Evolutionary conservation across 2,329 filamentous ascomycete species (phyloP), one percentile per base, ranked within the genome.

Genomic region (Scedosporium dehoogii): DNA sequence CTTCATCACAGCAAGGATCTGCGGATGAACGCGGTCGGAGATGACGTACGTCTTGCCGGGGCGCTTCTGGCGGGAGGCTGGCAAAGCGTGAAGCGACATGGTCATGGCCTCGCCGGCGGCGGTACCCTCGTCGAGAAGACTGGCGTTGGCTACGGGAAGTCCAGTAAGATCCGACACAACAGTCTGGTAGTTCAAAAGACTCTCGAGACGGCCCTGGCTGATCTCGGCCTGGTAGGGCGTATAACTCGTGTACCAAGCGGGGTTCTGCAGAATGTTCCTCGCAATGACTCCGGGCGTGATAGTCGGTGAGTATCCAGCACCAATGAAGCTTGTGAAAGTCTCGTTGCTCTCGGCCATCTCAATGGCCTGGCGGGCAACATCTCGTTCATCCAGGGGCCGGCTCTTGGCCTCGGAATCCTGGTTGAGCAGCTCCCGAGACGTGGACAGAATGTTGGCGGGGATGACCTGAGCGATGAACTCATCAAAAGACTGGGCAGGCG

Each of bases 151-250:
- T 66, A 97, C 91, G 23, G 90, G 85, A 33, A 97, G 82, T 1
- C 85, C 91, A 0, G 93, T 97, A 66, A 97, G 79, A 72, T 97
- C 93, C 2, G 87, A 86, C 7, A 96, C 88, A 79, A 97, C 81
- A 18, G 93, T 97, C 79, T 97, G 93, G 78, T 92, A 97, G 80
- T 97, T 97, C 66, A 97, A 80, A 61, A 97, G 79, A 5, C 91
- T 96, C 80, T 97, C 91, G 65, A 97, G 77, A 62, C 93, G 87
- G 42, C 93, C 93, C 77, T 97, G 93, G 73, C 92, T 96, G 78
- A 97, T 96, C 77, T 97, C 93, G 2, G 93, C 89, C 78, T 97
- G 93, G 76, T 97, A 97, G 16, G 93, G 93, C 0, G 93, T 97
- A 75, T 97, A 97, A 77, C 92, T 96, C 48, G 93, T 97, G 74